Percentiles rank a stretch among this genome's conserved stretches.
Conservation (phyloP, 2,329 filamentous ascomycete species). For the Hyphodiscus sp. region DNA sequence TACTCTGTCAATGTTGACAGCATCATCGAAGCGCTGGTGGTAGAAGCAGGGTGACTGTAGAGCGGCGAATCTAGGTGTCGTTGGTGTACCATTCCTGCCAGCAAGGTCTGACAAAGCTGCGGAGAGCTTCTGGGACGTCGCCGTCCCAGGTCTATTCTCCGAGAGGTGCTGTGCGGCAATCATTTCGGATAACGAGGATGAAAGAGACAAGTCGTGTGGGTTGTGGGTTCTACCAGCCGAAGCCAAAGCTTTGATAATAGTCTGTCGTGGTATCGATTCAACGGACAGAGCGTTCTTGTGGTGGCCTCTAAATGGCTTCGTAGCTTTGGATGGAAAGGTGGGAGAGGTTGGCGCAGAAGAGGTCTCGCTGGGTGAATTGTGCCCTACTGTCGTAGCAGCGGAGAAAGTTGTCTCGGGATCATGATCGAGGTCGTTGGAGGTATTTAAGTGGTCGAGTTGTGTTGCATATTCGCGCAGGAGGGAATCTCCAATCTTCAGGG, state of each 20-base stretch:
- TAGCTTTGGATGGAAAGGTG: conserved; percentile 14
- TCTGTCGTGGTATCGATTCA: conserved; percentile 60
- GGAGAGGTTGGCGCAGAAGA: conserved; percentile 25
- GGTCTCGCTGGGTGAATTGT: conserved; percentile 18
- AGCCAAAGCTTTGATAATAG: conserved; percentile 74
- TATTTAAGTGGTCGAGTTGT: conserved; percentile 36
- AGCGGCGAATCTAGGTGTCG: conserved; percentile 49
- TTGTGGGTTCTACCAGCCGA: conserved; percentile 56
- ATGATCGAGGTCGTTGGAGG: conserved; percentile 24
- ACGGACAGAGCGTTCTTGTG: conserved; percentile 30
- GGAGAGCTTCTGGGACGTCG: conserved; percentile 53
- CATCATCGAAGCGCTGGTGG: conserved; percentile 93
- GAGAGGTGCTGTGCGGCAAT: conserved; percentile 38
- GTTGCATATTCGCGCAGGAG: conserved; percentile 37
- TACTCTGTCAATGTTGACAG: conserved; percentile 90
- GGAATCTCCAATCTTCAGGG: conserved; percentile 31
- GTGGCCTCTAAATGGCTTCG: conserved; percentile 20
- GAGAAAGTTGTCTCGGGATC: conserved; percentile 24
- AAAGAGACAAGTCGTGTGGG: conserved; percentile 41
- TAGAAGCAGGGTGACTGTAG: conserved; percentile 95
- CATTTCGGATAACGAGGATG: conserved; percentile 56
- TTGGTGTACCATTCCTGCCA: conserved; percentile 25
- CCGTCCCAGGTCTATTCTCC: conserved; percentile 23
- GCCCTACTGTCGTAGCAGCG: conserved; percentile 26
- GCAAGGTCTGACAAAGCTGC: conserved; percentile 48